Base-by-base conservation (phyloP, 2,329 filamentous ascomycete genomes). In the Onygenales sp. region DNA sequence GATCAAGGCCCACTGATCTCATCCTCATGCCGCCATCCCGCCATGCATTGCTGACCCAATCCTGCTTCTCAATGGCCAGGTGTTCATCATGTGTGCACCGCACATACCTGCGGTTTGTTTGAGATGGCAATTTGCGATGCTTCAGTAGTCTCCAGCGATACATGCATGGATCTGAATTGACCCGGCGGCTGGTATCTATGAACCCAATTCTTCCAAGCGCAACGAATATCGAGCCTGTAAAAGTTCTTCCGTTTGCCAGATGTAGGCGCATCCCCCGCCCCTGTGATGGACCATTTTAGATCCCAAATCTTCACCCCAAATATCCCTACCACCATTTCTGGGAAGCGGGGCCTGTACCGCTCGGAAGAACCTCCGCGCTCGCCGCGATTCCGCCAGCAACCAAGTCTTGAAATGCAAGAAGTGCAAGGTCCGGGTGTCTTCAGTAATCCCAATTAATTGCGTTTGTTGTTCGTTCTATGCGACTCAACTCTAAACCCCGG, bases 1-100 rank as follows among this genome's bases (percentile, higher is more conserved):
- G 48, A 42, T 47, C 27, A 47, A 7, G 44, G 44, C 44, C 44
- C 44, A 47, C 44, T 10, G 44, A 47, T 47, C 44, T 47, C 14
- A 17, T 44, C 36, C 9, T 39, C 13, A 10, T n/a, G 36, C 36
- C 9, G 36, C 9, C 36, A 39, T 39, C 9, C 36, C 9, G 13
- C 36, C 13, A 27, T 27, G 21, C 21, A 27, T 27, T 27, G 21
- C 21, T 27, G 17, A 17, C 17, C 17, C 17, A 17, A 2, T 17
- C 17, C 17, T 17, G 17, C 17, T 17, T 17, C 17, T 17, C 17
- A 17, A 17, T 17, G 21, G 21, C 21, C 21, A 27, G 21, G 4
- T 27, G 21, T 27, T 27, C 21, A 27, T 27, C 21, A 27, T 27
- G 21, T 3, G 21, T 5, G 21, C 21, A 27, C 21, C 3, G 21